phyloP scores from a whole-genome alignment of 345 rosid species.

The Microthlaspi erraticum region DNA sequence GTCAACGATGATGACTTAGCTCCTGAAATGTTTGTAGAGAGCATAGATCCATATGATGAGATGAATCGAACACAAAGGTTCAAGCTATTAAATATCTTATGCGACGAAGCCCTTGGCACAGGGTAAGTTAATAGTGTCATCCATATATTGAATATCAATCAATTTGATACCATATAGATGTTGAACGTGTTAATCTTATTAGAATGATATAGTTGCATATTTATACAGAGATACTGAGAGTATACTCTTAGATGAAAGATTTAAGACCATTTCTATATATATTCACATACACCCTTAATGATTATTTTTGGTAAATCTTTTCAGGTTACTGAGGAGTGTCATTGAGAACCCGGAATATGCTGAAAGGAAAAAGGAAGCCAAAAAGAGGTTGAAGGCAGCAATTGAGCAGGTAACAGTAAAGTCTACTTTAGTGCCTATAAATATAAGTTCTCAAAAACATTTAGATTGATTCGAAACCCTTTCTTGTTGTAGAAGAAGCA shows the following conservation, averaged over 20 bases:
- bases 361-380: conserved; percentile 56
- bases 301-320: neutral
- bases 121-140: conserved; percentile 49
- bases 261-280: too few relatives aligned
- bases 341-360: conserved; percentile 55
- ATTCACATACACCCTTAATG: too few relatives aligned
- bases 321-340: conserved; percentile 56
- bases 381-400: conserved; percentile 55
- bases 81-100: conserved; percentile 63
- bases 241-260: too few relatives aligned
- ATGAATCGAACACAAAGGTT: conserved; percentile 54
- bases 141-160: neutral
- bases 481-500: conserved; percentile 58
- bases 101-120: conserved; percentile 71
- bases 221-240: too few relatives aligned
- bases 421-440: neutral
- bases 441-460: neutral
- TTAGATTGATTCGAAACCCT: neutral
- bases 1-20: conserved; percentile 47
- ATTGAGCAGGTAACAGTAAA: conserved; percentile 59
- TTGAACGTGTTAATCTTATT: neutral
- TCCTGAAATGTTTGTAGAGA: conserved; percentile 43
- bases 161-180: neutral
- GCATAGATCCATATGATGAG: conserved; percentile 52
- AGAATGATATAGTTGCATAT: too few relatives aligned